Evolutionary conservation across 177 flowering plant genomes (phyloP).

Genomic region (Vitis hybrid): DNA sequence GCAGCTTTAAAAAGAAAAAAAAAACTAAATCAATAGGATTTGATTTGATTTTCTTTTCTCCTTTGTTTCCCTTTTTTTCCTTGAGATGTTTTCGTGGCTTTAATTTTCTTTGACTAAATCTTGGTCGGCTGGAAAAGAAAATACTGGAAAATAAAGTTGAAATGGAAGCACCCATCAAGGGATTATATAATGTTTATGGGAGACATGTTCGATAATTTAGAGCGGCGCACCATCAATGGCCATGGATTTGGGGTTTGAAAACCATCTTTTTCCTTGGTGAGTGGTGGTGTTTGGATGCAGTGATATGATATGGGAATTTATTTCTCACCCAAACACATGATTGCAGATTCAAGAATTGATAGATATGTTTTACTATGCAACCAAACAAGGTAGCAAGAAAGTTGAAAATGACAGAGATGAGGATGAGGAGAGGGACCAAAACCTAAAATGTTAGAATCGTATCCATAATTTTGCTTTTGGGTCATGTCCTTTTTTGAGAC

Average conservation of each 20-base stretch:
- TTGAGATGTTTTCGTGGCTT: slow-evolving; percentile 6
- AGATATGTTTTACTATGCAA: not conserved
- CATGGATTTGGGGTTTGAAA: not conserved
- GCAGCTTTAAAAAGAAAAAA: not conserved
- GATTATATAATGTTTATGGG: slow-evolving; percentile 1
- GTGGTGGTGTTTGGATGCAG: not conserved
- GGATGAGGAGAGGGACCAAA: not conserved
- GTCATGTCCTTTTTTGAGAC: slow-evolving; percentile 10
- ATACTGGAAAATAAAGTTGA: not conserved
- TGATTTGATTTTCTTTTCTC: not conserved
- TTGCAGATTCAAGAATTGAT: not conserved
- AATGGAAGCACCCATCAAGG: slow-evolving; percentile 1
- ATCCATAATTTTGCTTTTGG: not conserved
- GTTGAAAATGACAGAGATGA: slow-evolving; percentile 1
- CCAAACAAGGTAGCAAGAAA: not conserved
- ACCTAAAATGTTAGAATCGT: not conserved
- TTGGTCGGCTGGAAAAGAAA: slow-evolving; percentile 23
- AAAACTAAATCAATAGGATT: not conserved
- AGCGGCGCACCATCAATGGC: slow-evolving; percentile 11
- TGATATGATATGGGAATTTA: not conserved
- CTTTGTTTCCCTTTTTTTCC: not conserved
- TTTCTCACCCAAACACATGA: no score
- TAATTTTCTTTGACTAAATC: slow-evolving; percentile 15
- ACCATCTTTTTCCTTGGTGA: not conserved
- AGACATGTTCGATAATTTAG: not conserved